Evolutionary conservation across 495 filamentous ascomycete genomes (phyloP).

Genomic region (Penicillium maclennaniae): DNA sequence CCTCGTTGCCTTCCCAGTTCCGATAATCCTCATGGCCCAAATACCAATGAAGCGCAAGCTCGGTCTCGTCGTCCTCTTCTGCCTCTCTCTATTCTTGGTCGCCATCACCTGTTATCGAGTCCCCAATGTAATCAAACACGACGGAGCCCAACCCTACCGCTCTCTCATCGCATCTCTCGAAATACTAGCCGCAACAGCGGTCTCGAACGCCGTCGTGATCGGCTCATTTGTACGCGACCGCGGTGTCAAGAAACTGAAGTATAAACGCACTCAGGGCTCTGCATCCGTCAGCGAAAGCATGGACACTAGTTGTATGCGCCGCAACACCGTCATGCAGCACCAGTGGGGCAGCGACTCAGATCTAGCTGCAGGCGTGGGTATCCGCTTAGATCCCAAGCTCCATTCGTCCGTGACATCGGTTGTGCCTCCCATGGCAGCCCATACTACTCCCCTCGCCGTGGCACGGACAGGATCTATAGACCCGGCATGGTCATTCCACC

Average conservation of each 20-base stretch:
- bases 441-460: conserved; percentile 26
- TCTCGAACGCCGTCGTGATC: conserved; percentile 74
- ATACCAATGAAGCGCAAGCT: conserved; percentile 66
- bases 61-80: conserved; percentile 70
- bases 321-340: conserved; percentile 48
- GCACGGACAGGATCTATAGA: conserved; percentile 28
- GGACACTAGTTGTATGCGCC: conserved; percentile 48
- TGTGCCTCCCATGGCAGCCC: conserved; percentile 25
- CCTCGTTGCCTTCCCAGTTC: conserved; percentile 82
- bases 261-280: conserved; percentile 52
- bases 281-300: conserved; percentile 50
- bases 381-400: conserved; percentile 58
- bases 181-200: conserved; percentile 69
- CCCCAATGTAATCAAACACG: conserved; percentile 59
- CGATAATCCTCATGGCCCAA: conserved; percentile 69
- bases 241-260: conserved; percentile 75
- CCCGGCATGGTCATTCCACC: conserved; percentile 33
- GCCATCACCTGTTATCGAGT: conserved; percentile 73
- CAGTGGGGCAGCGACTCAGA: conserved; percentile 84
- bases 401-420: conserved; percentile 28
- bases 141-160: conserved; percentile 67
- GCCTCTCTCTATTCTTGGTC: conserved; percentile 72
- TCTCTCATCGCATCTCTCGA: conserved; percentile 76
- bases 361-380: conserved; percentile 68
- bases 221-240: conserved; percentile 78